phyloP scores from a whole-genome alignment of 2,329 filamentous ascomycete species.

The Bipolaris sorokiniana region DNA sequence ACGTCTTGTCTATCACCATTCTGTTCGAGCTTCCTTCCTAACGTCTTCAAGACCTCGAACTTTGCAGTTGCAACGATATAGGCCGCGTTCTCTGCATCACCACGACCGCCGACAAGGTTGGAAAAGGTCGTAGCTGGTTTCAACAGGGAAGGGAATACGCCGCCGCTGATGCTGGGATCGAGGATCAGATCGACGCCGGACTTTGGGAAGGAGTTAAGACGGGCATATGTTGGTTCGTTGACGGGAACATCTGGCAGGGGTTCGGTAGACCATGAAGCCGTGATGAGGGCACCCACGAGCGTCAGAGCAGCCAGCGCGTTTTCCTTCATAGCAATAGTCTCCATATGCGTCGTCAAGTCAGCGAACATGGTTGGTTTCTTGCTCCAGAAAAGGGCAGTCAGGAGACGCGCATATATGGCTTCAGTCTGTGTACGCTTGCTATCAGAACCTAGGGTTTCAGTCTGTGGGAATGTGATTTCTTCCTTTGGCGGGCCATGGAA shows the following conservation, averaged over 20 bases:
- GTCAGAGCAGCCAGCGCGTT: constrained; percentile 61
- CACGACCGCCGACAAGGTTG: constrained; percentile 64
- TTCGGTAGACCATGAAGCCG: constrained; percentile 59
- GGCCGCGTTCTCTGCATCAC: constrained; percentile 63
- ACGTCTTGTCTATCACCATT: constrained; percentile 48
- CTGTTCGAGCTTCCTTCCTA: constrained; percentile 55
- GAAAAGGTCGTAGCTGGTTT: constrained; percentile 63
- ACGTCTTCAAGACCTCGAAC: constrained; percentile 60
- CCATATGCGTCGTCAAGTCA: constrained; percentile 60
- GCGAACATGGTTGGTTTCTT: constrained; percentile 60
- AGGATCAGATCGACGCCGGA: constrained; percentile 60
- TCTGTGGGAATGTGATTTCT: constrained; percentile 46
- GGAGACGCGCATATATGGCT: constrained; percentile 59
- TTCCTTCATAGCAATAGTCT: constrained; percentile 63
- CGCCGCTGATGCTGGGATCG: constrained; percentile 56
- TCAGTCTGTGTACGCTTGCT: constrained; percentile 52
- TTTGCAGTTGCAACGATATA: constrained; percentile 64
- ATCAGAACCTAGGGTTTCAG: constrained; percentile 31
- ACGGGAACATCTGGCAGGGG: constrained; percentile 53
- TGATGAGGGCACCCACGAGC: constrained; percentile 60
- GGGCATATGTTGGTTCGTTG: constrained; percentile 56
- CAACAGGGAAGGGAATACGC: constrained; percentile 63
- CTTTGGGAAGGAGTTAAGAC: constrained; percentile 39
- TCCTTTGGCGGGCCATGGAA: constrained; percentile 60
- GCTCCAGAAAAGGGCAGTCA: constrained; percentile 62